Base-by-base conservation (phyloP, 495 filamentous ascomycete genomes). In the Penicillium atrosanguineum region DNA sequence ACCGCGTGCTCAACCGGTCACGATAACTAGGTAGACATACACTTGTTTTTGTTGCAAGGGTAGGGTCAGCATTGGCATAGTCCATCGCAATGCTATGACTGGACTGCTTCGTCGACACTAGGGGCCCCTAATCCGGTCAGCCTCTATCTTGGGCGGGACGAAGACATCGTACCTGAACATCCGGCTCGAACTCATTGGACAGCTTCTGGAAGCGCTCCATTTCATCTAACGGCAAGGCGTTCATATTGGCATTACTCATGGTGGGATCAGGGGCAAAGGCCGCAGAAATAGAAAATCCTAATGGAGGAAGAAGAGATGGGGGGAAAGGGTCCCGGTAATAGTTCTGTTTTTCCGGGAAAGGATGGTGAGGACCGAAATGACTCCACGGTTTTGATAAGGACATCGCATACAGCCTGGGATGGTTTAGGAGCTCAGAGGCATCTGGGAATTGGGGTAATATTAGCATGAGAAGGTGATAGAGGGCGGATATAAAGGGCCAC, bases 61-160 rank as follows among this genome's bases (percentile, higher is more conserved):
- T 73, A 7, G 89, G 87, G 69, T 98, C 93, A 46, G 90, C 93
- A 74, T 89, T 87, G 23, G 90, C 89, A 73, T 96, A 98, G 66
- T 96, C 92, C 56, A 85, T 77, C 5, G 88, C 86, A 60, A 98
- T 89, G 45, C 76, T 81, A 59, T 84, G 83, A 71, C 85, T 96
- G 11, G 87, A 83, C 61, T 83, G 85, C 60, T 88, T 88, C 36
- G 84, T 73, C 55, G 93, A 88, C 42, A 97, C 89, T 12, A 91
- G 76, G 31, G 89, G 87, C 45, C 89, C 92, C 93, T 96, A 65
- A 34, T 14, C 7, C 31, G 11, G 31, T 34, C 31, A 34, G 31
- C 31, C 11, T 14, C 31, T 34, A 11, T 34, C 9, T 14, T 12
- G 31, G 4, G 12, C 31, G 12, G 9, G 31, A 12, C 4, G 9